Percentiles rank a stretch among this genome's conserved stretches.
Conservation (phyloP, 257 asterid species). For the Coffea canephora region DNA sequence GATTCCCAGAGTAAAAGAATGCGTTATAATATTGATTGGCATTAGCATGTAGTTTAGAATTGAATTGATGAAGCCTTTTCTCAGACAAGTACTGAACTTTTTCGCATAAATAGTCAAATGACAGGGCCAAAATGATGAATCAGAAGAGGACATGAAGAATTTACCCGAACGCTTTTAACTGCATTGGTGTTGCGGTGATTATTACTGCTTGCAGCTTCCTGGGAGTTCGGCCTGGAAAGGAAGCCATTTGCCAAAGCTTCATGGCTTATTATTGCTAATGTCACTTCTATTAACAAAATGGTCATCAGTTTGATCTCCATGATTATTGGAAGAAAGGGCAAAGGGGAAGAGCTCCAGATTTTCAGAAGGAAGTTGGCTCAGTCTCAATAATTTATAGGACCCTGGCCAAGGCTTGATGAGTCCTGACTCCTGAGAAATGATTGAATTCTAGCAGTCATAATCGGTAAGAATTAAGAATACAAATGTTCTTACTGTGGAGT, state of each 20-base stretch:
- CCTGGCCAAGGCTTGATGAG: too few species aligned
- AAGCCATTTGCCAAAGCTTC: background rate
- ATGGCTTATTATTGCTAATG: background rate
- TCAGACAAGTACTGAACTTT: background rate
- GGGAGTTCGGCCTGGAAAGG: background rate
- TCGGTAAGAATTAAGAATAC: background rate
- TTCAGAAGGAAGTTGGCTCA: background rate
- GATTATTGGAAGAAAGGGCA: background rate
- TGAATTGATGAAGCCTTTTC: too few species aligned
- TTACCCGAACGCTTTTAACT: constrained; percentile 43
- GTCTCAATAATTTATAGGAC: background rate
- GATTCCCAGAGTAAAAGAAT: background rate
- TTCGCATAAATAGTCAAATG: too few species aligned
- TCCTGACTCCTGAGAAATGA: background rate
- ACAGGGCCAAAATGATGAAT: background rate
- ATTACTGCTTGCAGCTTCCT: background rate
- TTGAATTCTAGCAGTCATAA: background rate
- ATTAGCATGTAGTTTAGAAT: too few species aligned
- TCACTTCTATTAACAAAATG: background rate
- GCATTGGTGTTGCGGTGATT: constrained; percentile 15
- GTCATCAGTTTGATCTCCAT: background rate
- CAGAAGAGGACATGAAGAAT: background rate
- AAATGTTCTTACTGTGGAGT: background rate
- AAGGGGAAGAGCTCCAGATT: background rate
- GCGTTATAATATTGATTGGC: background rate